Percentiles rank a stretch among this genome's conserved stretches.
These are phyloP conservation scores for Aspergillus sclerotiicarbonarius DNA, from an alignment of 495 filamentous ascomycete species.

Conservation along the genomic window DNA sequence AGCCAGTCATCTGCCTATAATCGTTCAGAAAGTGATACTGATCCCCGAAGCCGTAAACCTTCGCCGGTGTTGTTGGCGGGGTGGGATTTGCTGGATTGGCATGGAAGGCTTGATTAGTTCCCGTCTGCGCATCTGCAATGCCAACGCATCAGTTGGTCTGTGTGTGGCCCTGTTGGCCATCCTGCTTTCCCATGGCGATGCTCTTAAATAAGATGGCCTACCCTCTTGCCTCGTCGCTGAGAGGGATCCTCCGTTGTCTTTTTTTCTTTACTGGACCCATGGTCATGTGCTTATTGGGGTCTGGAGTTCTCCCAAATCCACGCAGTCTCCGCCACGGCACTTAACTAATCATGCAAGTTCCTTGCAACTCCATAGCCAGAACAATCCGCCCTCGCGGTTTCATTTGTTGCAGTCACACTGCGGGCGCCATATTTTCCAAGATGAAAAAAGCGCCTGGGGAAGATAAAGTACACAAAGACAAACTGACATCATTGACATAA, in stretches of 20 bases:
- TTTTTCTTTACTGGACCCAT: background rate
- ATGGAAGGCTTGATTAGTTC: constrained; percentile 26
- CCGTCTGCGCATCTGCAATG: constrained; percentile 33
- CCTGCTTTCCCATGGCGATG: constrained; percentile 6
- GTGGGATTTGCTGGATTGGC: constrained; percentile 20
- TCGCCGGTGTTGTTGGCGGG: constrained; percentile 18
- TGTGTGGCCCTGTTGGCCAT: constrained; percentile 20
- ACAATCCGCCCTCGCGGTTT: background rate
- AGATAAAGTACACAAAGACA: background rate
- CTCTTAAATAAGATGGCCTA: background rate
- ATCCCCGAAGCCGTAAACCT: constrained; percentile 12
- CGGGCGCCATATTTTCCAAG: background rate
- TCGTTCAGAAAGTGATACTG: background rate
- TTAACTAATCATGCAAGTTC: background rate
- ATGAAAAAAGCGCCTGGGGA: background rate
- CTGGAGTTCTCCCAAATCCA: background rate
- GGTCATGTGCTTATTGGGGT: background rate
- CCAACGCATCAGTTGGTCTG: constrained; percentile 43
- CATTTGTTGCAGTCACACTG: background rate
- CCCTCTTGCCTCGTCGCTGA: background rate
- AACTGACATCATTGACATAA: background rate
- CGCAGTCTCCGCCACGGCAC: background rate
- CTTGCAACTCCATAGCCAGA: background rate
- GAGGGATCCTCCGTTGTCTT: background rate
- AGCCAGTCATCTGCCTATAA: constrained; percentile 6